Evolutionary conservation across 1,284 basidiomycete species (phyloP), one percentile per base, ranked within the genome.

Genomic region (Phaffia rhodozyma): DNA sequence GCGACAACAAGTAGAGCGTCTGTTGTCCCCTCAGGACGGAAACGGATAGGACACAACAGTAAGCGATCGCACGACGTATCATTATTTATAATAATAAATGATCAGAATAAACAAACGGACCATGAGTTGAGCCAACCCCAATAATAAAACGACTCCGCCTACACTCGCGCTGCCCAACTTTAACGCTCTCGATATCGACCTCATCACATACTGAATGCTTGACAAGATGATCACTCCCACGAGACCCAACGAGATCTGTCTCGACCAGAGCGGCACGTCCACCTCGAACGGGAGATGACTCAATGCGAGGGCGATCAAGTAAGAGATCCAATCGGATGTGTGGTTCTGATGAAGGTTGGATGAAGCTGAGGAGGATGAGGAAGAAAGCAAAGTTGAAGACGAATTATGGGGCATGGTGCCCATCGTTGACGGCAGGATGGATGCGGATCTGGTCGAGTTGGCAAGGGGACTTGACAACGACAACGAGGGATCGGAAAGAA

Each of bases 1-100:
- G 72, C 23, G 74, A 75, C 63, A 77, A 73, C 21, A 73, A 71
- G 58, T 77, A 77, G 23, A 74, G 74, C 2, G 75, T 70, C 73
- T 75, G 55, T n/a, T 25, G 30, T 29, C 58, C n/a, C 23, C 13
- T 51, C 9, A 58, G 48, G 30, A 49, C n/a, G n/a, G 38, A 54
- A 13, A 30, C 29, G 52, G 20, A 27, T 25, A n/a, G 7, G 38
- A 43, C 13, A 43, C 29, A 54, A 23, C 16, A 51, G 50, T 32
- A 7, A 55, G n/a, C 34, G 13, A 16, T 16, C 38, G 13, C 38
- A 43, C 38, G 16, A 43, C 38, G 32, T 27, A 13, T 55, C 20
- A 58, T 23, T 53, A 25, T 53, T 67, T 58, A 68, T n/a, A n/a
- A n/a, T n/a, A n/a, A n/a, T n/a, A n/a, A n/a, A n/a, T n/a, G 64